Base-by-base conservation (phyloP, 106 monocot species). In the Triglochin maritima region DNA sequence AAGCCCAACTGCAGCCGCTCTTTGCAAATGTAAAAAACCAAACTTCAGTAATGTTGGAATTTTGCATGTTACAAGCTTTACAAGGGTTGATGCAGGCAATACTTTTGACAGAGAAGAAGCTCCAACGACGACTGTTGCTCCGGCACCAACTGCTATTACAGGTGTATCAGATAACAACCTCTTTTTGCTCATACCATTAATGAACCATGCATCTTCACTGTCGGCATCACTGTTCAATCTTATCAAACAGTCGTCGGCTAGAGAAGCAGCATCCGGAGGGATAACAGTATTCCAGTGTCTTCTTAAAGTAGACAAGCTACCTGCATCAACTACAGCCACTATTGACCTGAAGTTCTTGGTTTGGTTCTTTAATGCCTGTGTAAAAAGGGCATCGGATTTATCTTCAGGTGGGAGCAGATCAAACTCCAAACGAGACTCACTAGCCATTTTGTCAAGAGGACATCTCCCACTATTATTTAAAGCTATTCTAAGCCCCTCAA, bases 301-400 rank as follows among this genome's bases (percentile, higher is more conserved):
- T 47, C 96, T 82, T 3, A 91, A 75, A 48, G 86, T 83, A 55
- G 80, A 71, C 56, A 91, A 77, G 53, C 73, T 77, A 65, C 78
- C 76, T 16, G 88, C 91, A 70, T 98, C 88, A 17, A 91, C 84
- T 75, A 98, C 49, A 44, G 85, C 96, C 44, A 98, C 96, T 47
- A 91, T 78, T 49, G 90, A 77, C 46, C 78, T 91, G 58, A 79
- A 88, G 46, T 79, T 88, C 65, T 56, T 82, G 4, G 80, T 68
- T 46, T 88, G 85, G 43, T 59, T 79, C 78, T 72, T 83, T 16
- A 98, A 61, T 9, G 82, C 69, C 53, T 88, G 81, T 10, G 82
- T 81, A 72, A 83, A 86, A 59, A 90, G 80, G 66, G 65, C 82
- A 55, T 87, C 77, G 48, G 79, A 83, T 71, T 87, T 94, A 56